Conservation (phyloP, 129 eudicot genomes). For the Daucus carota region DH1_v3.0 NC_030388.2:10525501-10526000, state of each 20-base stretch:
- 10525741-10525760: not conserved
- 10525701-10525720: not conserved
- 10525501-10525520: conserved; percentile 39
- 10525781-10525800: not conserved
- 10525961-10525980: too few species aligned
- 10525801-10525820: too few species aligned
- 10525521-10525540: conserved; percentile 84
- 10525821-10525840: too few species aligned
- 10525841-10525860: too few species aligned
- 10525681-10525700: not conserved
- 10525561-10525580: conserved; percentile 55
- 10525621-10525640: not conserved
- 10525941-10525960: too few species aligned
- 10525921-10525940: too few species aligned
- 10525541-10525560: conserved; percentile 90
- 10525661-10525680: not conserved
- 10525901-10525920: too few species aligned
- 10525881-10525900: too few species aligned
- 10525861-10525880: too few species aligned
- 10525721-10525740: not conserved
- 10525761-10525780: not conserved
- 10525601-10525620: not conserved
- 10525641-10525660: not conserved
- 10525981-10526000: too few species aligned
- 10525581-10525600: not conserved